These are phyloP conservation scores for Codiaeum variegatum DNA, from an alignment of 441 rosid genomes.

Conservation along the genomic window DNA sequence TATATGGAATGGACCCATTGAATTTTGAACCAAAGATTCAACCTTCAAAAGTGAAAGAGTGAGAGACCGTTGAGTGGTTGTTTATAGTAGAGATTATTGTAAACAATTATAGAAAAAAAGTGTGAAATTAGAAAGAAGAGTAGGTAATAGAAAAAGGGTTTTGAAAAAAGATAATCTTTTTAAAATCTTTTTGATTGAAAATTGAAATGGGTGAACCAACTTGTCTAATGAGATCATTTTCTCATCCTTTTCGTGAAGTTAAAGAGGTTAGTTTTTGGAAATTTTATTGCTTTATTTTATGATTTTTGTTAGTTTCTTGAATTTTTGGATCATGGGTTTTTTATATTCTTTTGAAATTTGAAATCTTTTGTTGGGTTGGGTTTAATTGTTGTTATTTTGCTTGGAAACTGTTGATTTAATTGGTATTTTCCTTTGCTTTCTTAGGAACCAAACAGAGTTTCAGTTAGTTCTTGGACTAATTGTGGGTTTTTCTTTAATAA, in stretches of 20 bases:
- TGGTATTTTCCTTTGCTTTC: not conserved
- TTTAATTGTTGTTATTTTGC: conserved; percentile 1
- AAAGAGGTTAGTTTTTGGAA: conserved; percentile 43
- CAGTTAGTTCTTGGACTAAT: not conserved
- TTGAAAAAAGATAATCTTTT: conserved; percentile 2
- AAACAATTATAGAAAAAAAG: not conserved
- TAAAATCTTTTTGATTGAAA: not conserved
- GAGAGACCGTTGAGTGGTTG: not conserved
- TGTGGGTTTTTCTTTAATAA: not conserved
- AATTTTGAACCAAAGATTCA: conserved; percentile 18
- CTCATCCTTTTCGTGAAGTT: conserved; percentile 65
- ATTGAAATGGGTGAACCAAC: conserved; percentile 65
- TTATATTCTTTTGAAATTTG: not conserved
- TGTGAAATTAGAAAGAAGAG: not conserved
- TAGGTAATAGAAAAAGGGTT: conserved; percentile 5
- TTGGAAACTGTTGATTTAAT: not conserved
- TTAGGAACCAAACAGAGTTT: not conserved
- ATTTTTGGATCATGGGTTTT: not conserved
- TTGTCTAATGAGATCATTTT: conserved; percentile 70
- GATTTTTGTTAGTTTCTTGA: not conserved
- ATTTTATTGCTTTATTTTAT: not conserved
- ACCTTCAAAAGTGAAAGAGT: not conserved
- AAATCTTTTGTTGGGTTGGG: not conserved
- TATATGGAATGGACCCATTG: conserved; percentile 26
- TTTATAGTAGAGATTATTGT: not conserved